Evolutionary conservation across 768 basidiomycete genomes (phyloP), one percentile per base, ranked within the genome.

Genomic region (Tubosaeta sp.): DNA sequence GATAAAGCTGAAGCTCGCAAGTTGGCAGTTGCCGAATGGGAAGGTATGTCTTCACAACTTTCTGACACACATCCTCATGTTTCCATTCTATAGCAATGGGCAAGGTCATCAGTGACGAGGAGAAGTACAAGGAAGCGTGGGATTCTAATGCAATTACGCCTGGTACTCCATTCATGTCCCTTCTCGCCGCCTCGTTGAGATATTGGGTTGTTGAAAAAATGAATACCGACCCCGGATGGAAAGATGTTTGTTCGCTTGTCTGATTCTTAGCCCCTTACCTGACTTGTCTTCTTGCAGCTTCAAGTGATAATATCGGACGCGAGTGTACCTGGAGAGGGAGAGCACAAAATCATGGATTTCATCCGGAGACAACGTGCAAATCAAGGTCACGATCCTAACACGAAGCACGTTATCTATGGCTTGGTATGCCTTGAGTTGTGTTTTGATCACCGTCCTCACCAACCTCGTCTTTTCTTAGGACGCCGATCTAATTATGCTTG

Each of bases 261-360:
- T 2, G 14, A 24, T 35, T 22, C 40, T 25, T 18, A 9, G 6
- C 30, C 13, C 31, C 9, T 46, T 47, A 6, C 32, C 53, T 56
- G 16, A 43, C 22, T 22, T 21, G 18, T 36, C 18, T 36, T 21
- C 21, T 22, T 25, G 3, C 58, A 94, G 94, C 78, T 99, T 35
- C 84, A 98, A 77, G 88, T 99, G 46, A 84, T 98, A 57, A 91
- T 99, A 49, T 99, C 96, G 6, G 96, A 99, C 59, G 91, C 96
- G 2, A 84, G 88, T 49, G 96, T 98, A 12, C 95, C 96, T 1
- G 96, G 96, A 59, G 96, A 99, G 71, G 96, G 96, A 66, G 96
- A 99, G 67, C 96, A 99, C 70, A 99, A 99, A 75, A 97, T 99
- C 56, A 97, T 99, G 94, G 96, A 98, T 67, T 98, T 81, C 67